Evolutionary conservation across 176 grass and related monocot species (phyloP).

Genomic region (Raddia distichophylla): DNA sequence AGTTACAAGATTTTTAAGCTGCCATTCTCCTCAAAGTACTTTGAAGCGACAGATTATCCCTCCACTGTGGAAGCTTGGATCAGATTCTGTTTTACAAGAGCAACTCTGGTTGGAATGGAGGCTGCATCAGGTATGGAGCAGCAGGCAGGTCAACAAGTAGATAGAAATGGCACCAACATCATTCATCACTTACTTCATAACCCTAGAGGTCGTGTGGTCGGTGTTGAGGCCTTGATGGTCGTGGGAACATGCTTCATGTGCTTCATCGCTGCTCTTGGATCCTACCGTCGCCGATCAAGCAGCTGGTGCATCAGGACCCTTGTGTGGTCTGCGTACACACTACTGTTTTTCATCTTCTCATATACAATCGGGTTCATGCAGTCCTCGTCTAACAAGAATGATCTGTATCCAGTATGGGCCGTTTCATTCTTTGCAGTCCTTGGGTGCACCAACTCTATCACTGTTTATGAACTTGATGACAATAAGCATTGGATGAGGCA

Average conservation of each 20-base stretch:
- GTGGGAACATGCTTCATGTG: not conserved
- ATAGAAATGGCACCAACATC: not conserved
- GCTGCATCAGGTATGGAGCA: not conserved
- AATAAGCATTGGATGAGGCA: slow-evolving; percentile 29
- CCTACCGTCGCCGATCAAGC: not conserved
- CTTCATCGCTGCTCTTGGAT: slow-evolving; percentile 18
- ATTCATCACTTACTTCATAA: not conserved
- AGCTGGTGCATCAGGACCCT: not conserved
- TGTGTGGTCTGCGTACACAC: not conserved
- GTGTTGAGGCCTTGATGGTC: slow-evolving; percentile 26
- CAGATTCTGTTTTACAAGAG: not conserved
- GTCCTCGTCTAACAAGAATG: not conserved
- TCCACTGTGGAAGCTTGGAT: not conserved
- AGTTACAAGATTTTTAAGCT: not conserved
- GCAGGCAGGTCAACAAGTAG: not conserved
- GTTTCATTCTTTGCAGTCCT: slow-evolving; percentile 15
- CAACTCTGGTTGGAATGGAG: not conserved
- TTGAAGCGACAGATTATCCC: not conserved
- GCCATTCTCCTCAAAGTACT: not conserved
- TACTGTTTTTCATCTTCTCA: not conserved
- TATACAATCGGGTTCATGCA: slow-evolving; percentile 32
- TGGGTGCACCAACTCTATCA: slow-evolving; percentile 9
- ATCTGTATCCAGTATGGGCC: not conserved
- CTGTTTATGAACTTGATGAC: slow-evolving; percentile 27
- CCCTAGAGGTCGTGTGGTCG: not conserved